Base-by-base conservation (phyloP, 768 basidiomycete genomes). In the Lyophyllum shimeji region DNA sequence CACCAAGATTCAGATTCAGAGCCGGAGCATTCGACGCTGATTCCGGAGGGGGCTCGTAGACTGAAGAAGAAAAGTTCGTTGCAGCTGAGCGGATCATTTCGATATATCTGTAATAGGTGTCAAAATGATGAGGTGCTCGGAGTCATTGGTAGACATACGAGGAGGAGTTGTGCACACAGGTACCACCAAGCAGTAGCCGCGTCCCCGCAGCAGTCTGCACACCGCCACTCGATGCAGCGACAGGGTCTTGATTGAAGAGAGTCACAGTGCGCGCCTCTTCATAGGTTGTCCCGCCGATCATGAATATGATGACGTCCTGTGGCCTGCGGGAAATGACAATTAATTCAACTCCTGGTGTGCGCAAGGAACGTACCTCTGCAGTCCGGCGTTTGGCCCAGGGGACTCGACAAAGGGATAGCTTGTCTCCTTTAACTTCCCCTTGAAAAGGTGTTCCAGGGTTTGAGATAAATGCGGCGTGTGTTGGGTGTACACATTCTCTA, bases 401-500 rank as follows among this genome's bases (percentile, higher is more conserved):
- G 75, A 76, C 8, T 89, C 86, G 6, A 95, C 63, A 77, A 94
- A 98, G 1, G 96, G 95, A 71, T 98, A 93, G 57, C 85, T 94
- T 2, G 86, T 81, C 60, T 99, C 97, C 62, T 84, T 86, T 56
- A 99, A 71, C 52, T 89, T 80, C 9, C 95, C 95, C 67, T 85
- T 93, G 65, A 95, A 82, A 3, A 99, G 73, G 50, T 90, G 82
- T 64, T 99, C 97, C 15, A 98, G 73, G 2, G 96, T 98, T 66
- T 97, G 89, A 1, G 90, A 86, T 5, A 99, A 77, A 70, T 95
- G 95, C 7, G 97, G 97, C 15, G 86, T 87, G 64, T 98, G 97
- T 63, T 98, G 97, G 53, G 94, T 99, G 69, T 98, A 99, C 15
- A 98, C 95, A 65, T 99, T 99, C 73, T 99, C 97, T 3, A 98